Conservation (phyloP, 2,329 filamentous ascomycete species). For the Xylaria sp. region DNA sequence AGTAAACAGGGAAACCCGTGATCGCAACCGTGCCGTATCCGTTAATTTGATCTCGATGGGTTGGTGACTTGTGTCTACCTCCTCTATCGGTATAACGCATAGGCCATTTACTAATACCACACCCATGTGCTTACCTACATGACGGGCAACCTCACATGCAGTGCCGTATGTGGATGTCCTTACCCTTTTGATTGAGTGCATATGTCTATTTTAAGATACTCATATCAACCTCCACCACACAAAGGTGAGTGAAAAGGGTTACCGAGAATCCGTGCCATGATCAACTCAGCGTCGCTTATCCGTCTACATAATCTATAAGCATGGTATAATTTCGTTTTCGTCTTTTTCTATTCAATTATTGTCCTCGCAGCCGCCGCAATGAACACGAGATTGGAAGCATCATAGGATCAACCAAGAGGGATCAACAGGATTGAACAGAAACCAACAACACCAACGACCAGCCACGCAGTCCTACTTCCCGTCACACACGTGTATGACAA, state of each 20-base stretch:
- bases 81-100: conserved; percentile 2
- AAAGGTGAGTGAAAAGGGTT: conserved; percentile 26
- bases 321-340: not conserved
- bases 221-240: not conserved
- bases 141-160: conserved; percentile 18
- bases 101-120: conserved; percentile 22
- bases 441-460: not conserved
- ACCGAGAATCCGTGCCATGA: conserved; percentile 5
- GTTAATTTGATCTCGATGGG: conserved; percentile 14
- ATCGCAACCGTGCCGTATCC: conserved; percentile 22
- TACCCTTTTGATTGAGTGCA: conserved; percentile 20
- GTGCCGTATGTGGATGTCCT: conserved; percentile 23
- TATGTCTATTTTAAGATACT: conserved; percentile 22
- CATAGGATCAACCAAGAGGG: not conserved
- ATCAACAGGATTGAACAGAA: conserved; percentile 17
- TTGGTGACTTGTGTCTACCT: not conserved
- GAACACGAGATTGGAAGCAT: not conserved
- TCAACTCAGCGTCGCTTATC: not conserved
- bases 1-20: conserved; percentile 1
- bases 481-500: not conserved
- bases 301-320: not conserved
- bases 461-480: conserved; percentile 7
- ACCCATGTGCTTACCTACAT: conserved; percentile 8
- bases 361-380: not conserved
- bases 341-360: not conserved